A percentile compares a stretch with the other conserved stretches of the same genome.
phyloP scores from a whole-genome alignment of 805 yeast species.

The Myxozyma udenii region DNA sequence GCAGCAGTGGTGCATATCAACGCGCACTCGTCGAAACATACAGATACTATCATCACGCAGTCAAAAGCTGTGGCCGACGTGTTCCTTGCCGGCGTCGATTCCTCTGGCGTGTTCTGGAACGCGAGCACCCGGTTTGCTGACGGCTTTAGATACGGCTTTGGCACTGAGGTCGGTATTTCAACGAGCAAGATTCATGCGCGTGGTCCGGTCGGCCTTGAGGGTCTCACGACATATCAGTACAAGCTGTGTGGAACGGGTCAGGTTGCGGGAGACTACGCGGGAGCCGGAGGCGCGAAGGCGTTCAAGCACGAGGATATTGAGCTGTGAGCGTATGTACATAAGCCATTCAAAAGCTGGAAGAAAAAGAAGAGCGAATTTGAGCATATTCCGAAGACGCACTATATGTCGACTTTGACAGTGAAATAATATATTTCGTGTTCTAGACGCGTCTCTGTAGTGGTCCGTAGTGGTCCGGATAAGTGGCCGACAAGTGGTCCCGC shows the following conservation, averaged over 20 bases:
- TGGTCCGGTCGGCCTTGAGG: constrained; percentile 98
- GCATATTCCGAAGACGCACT: no score
- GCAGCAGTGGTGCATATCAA: constrained; percentile 87
- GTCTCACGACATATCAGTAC: constrained; percentile 92
- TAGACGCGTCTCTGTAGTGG: no score
- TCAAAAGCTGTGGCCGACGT: constrained; percentile 64
- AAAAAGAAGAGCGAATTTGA: no score
- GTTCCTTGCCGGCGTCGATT: constrained; percentile 82
- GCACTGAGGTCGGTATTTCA: constrained; percentile 96
- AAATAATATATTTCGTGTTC: no score
- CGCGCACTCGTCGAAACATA: constrained; percentile 89
- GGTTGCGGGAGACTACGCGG: constrained; percentile 83
- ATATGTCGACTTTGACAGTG: no score
- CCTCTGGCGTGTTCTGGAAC: constrained; percentile 97
- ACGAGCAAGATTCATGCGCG: constrained; percentile 97
- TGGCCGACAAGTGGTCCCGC: no score
- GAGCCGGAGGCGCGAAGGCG: constrained; percentile 82
- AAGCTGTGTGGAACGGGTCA: constrained; percentile 91
- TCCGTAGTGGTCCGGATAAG: no score
- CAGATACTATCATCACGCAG: constrained; percentile 87
- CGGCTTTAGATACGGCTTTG: constrained; percentile 97
- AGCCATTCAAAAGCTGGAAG: no score
- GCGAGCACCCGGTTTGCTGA: constrained; percentile 97
- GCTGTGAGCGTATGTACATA: not conserved
- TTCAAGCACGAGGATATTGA: constrained; percentile 55